Evolutionary conservation across 225 moss, liverwort and hornwort species (phyloP).

Genomic region (Pseudoscleropodium purum): DNA sequence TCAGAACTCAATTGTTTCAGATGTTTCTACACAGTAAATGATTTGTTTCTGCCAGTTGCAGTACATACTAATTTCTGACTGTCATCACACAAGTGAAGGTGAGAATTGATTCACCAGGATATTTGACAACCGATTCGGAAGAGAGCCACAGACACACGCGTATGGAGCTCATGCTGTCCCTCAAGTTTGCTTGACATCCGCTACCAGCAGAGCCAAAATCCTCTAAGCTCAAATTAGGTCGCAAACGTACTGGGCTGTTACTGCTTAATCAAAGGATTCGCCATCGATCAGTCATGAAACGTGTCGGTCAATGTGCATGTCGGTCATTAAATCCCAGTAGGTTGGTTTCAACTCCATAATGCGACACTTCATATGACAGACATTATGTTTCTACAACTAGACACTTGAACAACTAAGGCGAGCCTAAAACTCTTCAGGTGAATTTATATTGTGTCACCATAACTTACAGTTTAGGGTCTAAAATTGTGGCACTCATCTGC

Average conservation of each 20-base stretch:
- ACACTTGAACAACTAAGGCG: neutral
- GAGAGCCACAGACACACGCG: neutral
- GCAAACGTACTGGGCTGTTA: neutral
- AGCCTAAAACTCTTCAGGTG: neutral
- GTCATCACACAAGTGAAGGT: neutral
- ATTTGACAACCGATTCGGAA: neutral
- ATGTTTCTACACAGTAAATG: neutral
- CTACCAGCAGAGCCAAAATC: neutral
- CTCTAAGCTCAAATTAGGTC: neutral
- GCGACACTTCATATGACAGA: neutral
- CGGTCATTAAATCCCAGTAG: neutral
- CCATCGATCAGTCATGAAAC: neutral
- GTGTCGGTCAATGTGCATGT: neutral
- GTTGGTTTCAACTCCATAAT: neutral
- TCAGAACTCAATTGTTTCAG: neutral
- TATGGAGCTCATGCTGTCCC: conserved; percentile 10
- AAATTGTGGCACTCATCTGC: neutral
- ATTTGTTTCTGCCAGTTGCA: neutral
- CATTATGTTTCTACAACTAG: neutral
- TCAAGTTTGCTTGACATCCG: neutral
- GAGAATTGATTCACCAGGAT: neutral
- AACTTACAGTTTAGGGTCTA: neutral
- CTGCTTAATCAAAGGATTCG: neutral
- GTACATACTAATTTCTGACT: neutral
- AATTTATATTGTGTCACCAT: neutral